Base-by-base conservation (phyloP, 768 basidiomycete genomes). In the Sarcodon aspratus region DNA sequence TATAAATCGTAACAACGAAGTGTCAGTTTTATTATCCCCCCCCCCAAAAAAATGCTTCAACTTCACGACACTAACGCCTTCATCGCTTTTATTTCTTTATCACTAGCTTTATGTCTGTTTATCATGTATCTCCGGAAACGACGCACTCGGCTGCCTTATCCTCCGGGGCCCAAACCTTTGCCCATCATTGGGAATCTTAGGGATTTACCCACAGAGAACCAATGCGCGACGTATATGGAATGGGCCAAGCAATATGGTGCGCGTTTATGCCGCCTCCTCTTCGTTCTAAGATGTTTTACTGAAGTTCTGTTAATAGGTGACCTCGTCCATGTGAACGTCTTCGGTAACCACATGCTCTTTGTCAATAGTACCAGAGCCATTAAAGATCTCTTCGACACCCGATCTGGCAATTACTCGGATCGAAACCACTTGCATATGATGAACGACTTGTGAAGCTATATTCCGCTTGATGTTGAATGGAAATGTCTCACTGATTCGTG, bases 341-440 rank as follows among this genome's bases (percentile, higher is more conserved):
- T 59, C 3, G 58, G 57, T 1, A 48, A 17, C 10, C 45, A 44
- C 9, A 50, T 62, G 33, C 50, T 60, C 43, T 44, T 63, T n/a
- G 37, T 63, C 32, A 55, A 53, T 43, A 50, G 55, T 15, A 45
- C 48, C 5, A 33, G 51, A 31, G 54, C 56, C 2, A 57, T 57
- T 10, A 18, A 36, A 0, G 63, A 64, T 6, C 55, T 64, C 27
- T 50, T 64, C 17, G 61, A 62, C 42, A 63, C 55, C 36, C 54
- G 59, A 1, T 55, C 56, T 33, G 45, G 54, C 0, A 54, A 54
- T 0, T 61, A 61, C 46, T 62, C 62, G 1, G 59, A 61, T 31
- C 46, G 62, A 38, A 48, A 54, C 0, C 47, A 46, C 21, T 48
- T 56, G 6, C 46, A 51, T 27, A 55, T 61, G 42, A 36, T 47